Evolutionary conservation across 306 rosid species (phyloP).

Genomic region (Vicia sativa): DNA sequence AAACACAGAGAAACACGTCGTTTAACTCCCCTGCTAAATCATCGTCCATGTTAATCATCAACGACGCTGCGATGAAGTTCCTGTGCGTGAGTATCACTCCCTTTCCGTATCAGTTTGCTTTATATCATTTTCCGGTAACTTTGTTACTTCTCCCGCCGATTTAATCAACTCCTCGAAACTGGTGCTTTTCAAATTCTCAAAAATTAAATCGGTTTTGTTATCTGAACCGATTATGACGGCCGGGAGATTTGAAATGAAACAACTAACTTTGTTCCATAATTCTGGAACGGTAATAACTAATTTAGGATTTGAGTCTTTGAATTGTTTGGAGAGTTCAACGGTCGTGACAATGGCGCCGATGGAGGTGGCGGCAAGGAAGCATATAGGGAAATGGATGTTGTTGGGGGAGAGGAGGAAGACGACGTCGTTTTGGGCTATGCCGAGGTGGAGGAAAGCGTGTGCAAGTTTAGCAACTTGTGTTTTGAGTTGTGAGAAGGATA

Average conservation of each 20-base stretch:
- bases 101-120: background rate
- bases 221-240: constrained; percentile 48
- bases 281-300: constrained; percentile 63
- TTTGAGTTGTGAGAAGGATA: constrained; percentile 60
- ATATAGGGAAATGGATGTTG: constrained; percentile 58
- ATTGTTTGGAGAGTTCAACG: constrained; percentile 63
- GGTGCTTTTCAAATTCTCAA: background rate
- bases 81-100: background rate
- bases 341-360: constrained; percentile 68
- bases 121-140: background rate
- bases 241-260: constrained; percentile 52
- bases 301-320: constrained; percentile 71
- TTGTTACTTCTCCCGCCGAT: background rate
- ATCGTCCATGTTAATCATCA: background rate
- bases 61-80: background rate
- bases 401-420: constrained; percentile 67
- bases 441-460: constrained; percentile 52
- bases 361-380: constrained; percentile 58
- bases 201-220: background rate
- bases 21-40: background rate
- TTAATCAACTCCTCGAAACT: background rate
- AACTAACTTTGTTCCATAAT: constrained; percentile 57
- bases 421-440: constrained; percentile 66
- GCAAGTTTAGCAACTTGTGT: constrained; percentile 53
- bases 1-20: background rate